Conservation (phyloP, 177 flowering plant species). For the Telopea speciosissima region DNA sequence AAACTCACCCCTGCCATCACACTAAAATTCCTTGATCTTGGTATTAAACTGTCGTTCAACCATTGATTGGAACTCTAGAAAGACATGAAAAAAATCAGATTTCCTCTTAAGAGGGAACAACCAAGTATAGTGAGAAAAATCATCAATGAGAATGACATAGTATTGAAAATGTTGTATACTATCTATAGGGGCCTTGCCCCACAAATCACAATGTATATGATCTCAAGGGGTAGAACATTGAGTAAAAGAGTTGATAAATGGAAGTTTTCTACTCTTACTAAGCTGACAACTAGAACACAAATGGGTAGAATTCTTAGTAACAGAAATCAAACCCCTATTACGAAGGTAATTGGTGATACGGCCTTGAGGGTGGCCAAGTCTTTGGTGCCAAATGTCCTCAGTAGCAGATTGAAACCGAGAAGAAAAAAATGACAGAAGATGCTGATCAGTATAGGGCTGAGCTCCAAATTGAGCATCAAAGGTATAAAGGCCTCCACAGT, state of each 20-base stretch:
- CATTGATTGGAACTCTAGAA: neutral
- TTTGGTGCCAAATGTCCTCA: no score
- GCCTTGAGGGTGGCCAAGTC: no score
- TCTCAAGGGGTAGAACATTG: neutral
- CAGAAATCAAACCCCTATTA: neutral
- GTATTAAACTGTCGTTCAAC: neutral
- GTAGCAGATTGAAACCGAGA: no score
- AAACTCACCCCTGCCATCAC: neutral
- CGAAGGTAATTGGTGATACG: neutral
- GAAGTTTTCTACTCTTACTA: no score
- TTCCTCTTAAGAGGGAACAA: neutral
- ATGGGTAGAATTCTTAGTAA: neutral
- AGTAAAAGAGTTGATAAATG: neutral
- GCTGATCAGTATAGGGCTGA: no score
- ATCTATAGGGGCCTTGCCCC: neutral
- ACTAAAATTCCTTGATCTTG: no score
- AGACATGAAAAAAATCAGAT: neutral
- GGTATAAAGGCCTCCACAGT: no score
- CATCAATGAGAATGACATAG: conserved; percentile 2
- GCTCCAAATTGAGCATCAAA: no score
- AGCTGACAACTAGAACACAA: no score
- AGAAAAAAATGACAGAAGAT: no score
- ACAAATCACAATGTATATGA: conserved; percentile 1
- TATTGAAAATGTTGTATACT: neutral
- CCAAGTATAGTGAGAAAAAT: neutral